These are phyloP conservation scores for Suillus luteus DNA, from an alignment of 768 basidiomycete species.

Conservation along the genomic window DNA sequence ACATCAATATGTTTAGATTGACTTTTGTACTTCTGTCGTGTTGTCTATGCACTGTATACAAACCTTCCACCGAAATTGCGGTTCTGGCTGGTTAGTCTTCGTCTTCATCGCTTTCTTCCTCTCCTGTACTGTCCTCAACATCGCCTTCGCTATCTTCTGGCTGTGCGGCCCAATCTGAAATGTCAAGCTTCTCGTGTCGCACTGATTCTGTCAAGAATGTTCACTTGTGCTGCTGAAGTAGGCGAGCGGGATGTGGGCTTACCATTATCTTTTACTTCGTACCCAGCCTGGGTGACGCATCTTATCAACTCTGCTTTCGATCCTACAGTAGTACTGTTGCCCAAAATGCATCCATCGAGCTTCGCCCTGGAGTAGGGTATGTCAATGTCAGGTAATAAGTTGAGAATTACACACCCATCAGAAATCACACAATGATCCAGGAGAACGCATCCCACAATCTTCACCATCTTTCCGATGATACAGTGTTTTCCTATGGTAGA, in stretches of 20 bases:
- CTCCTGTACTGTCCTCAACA: conserved; percentile 21
- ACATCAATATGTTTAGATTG: conserved; percentile 47
- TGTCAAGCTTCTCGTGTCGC: conserved; percentile 58
- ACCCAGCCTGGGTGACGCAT: conserved; percentile 77
- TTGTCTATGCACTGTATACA: conserved; percentile 7
- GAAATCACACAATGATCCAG: conserved; percentile 88
- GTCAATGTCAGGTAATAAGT: conserved; percentile 13
- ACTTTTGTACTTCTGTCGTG: conserved; percentile 2
- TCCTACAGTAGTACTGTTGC: conserved; percentile 73
- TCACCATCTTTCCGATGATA: conserved; percentile 81
- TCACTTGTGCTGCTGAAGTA: conserved; percentile 1
- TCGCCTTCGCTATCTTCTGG: conserved; percentile 28
- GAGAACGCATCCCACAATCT: conserved; percentile 78
- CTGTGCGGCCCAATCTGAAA: conserved; percentile 54
- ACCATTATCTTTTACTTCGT: conserved; percentile 71
- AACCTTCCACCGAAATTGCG: not conserved
- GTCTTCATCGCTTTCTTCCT: conserved; percentile 19
- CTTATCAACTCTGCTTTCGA: conserved; percentile 64
- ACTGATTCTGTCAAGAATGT: conserved; percentile 43
- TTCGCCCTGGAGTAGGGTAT: conserved; percentile 53
- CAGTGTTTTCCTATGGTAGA: conserved; percentile 83
- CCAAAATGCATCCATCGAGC: conserved; percentile 75
- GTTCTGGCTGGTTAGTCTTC: conserved; percentile 9
- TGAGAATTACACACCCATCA: conserved; percentile 61
- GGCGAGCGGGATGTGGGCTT: conserved; percentile 14